phyloP scores from a whole-genome alignment of 2,329 filamentous ascomycete genomes.

The Monosporascus sp. region DNA sequence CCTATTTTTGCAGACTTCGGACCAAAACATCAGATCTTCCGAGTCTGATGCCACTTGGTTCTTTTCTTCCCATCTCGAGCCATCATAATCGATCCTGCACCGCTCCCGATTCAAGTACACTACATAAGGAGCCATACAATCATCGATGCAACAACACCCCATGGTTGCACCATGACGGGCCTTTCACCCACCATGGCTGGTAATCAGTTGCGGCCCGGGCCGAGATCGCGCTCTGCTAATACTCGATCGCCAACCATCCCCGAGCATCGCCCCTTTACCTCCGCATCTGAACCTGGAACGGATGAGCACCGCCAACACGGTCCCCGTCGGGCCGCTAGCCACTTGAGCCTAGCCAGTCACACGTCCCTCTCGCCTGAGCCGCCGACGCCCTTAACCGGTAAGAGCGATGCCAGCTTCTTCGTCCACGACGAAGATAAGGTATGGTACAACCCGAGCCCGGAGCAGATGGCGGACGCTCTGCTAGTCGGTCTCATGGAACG shows the following conservation, averaged over 20 bases:
- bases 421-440: constrained; percentile 21
- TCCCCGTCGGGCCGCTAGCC: neutral
- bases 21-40: no score
- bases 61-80: no score
- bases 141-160: no score
- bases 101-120: no score
- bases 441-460: constrained; percentile 35
- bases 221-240: neutral
- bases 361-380: neutral
- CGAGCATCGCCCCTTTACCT: neutral
- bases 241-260: neutral
- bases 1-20: no score
- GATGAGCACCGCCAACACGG: neutral
- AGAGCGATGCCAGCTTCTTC: constrained; percentile 4
- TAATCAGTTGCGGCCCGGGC: no score
- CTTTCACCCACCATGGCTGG: no score
- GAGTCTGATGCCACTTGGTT: no score
- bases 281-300: neutral
- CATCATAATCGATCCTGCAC: no score
- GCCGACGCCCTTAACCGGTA: constrained; percentile 4
- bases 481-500: constrained; percentile 35
- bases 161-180: no score
- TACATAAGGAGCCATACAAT: no score
- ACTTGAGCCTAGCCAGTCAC: neutral
- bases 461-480: constrained; percentile 40